Conservation (phyloP, 2,329 filamentous ascomycete genomes). For the Aaosphaeria pasadenensis region DNA sequence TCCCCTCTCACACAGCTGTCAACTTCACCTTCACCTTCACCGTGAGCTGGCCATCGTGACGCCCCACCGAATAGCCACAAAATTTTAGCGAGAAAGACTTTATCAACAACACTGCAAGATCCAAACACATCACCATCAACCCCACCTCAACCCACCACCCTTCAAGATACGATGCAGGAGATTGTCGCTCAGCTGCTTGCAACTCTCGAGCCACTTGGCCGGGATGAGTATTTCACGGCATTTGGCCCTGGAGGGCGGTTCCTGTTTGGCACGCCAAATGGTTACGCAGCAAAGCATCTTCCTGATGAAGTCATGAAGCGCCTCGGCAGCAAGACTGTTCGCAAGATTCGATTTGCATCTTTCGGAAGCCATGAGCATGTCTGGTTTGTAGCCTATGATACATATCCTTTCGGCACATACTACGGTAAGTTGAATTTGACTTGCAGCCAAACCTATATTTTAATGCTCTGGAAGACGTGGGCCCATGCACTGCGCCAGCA, state of each 20-base stretch:
- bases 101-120: too few species aligned
- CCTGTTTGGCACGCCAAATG: conserved; percentile 24
- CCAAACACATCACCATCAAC: too few species aligned
- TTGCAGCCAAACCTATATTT: neutral
- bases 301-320: neutral
- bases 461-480: too few species aligned
- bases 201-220: conserved; percentile 2
- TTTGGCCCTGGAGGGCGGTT: conserved; percentile 18
- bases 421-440: neutral
- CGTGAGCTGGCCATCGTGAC: too few species aligned
- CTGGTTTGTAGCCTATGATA: conserved; percentile 25
- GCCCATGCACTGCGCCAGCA: too few species aligned
- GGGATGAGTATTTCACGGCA: conserved; percentile 23
- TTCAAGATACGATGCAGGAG: neutral
- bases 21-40: too few species aligned
- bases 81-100: too few species aligned
- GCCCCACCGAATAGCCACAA: too few species aligned
- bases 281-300: conserved; percentile 15
- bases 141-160: too few species aligned
- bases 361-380: conserved; percentile 19
- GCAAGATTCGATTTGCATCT: conserved; percentile 21
- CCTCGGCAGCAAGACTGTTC: conserved; percentile 1
- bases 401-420: neutral
- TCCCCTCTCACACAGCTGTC: too few species aligned
- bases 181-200: neutral